phyloP scores from a whole-genome alignment of 2,329 filamentous ascomycete genomes.

The Apiospora marii region DNA sequence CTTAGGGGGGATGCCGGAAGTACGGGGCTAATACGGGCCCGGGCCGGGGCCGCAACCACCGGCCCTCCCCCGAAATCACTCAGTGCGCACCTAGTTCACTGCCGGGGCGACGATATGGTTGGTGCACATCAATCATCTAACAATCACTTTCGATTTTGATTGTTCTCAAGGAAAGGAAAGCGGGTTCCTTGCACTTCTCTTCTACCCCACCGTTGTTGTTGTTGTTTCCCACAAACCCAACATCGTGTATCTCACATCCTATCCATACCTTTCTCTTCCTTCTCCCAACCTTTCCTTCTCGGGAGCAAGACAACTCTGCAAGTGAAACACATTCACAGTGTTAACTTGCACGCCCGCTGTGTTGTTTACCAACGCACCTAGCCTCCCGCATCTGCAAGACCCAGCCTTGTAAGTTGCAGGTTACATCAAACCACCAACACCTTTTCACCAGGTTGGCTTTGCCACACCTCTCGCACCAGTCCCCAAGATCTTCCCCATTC shows the following conservation, averaged over 20 bases:
- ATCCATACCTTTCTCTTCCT: background rate
- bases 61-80: background rate
- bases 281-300: too few relatives aligned
- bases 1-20: too few relatives aligned
- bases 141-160: background rate
- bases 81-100: background rate
- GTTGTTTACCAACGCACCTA: too few relatives aligned
- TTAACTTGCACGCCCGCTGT: background rate
- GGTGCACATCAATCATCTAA: background rate
- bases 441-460: background rate
- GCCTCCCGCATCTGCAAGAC: too few relatives aligned
- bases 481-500: background rate
- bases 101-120: background rate
- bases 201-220: background rate
- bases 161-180: background rate
- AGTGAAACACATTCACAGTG: background rate
- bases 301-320: background rate
- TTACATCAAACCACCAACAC: background rate
- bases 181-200: background rate
- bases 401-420: background rate
- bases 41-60: background rate
- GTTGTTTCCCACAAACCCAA: background rate
- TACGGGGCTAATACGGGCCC: too few relatives aligned
- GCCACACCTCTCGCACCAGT: background rate
- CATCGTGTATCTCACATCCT: background rate